Conservation (phyloP, 1,284 basidiomycete genomes). For the Earliella scabrosa region DNA sequence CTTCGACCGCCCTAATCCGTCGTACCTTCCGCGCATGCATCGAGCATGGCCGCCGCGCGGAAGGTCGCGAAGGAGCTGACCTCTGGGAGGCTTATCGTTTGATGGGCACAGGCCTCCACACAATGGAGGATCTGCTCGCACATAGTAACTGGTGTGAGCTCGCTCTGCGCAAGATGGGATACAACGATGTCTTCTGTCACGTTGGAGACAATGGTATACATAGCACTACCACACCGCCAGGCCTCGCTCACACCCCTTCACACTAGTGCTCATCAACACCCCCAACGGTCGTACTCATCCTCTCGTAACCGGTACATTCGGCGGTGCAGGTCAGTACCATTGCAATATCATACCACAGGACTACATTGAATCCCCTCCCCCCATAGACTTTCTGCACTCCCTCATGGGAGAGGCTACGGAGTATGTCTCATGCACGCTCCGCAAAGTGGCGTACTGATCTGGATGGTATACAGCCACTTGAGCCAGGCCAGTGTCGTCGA, state of each 20-base stretch:
- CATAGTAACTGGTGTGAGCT: conserved; percentile 85
- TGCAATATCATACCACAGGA: no score
- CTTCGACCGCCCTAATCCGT: conserved; percentile 78
- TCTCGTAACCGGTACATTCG: conserved; percentile 86
- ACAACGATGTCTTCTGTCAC: conserved; percentile 81
- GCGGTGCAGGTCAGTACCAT: conserved; percentile 36
- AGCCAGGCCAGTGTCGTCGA: conserved; percentile 84
- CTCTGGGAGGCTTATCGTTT: conserved; percentile 77
- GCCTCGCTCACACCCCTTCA: background rate
- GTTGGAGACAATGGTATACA: conserved; percentile 73
- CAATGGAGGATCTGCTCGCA: conserved; percentile 78
- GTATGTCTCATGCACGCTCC: conserved; percentile 31
- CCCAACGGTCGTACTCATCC: conserved; percentile 78
- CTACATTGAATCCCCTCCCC: no score
- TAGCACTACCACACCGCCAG: background rate
- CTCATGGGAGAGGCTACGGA: conserved; percentile 53
- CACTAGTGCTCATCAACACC: conserved; percentile 61
- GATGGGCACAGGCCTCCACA: conserved; percentile 74
- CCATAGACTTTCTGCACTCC: conserved; percentile 77
- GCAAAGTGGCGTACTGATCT: background rate
- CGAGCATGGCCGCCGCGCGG: conserved; percentile 58
- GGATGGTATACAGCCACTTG: conserved; percentile 44
- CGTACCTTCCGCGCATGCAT: conserved; percentile 70
- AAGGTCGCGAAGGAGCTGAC: conserved; percentile 57
- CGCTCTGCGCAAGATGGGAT: conserved; percentile 72